Evolutionary conservation across 1,284 basidiomycete genomes (phyloP), one percentile per base, ranked within the genome.

Genomic region (Meira nashicola): DNA sequence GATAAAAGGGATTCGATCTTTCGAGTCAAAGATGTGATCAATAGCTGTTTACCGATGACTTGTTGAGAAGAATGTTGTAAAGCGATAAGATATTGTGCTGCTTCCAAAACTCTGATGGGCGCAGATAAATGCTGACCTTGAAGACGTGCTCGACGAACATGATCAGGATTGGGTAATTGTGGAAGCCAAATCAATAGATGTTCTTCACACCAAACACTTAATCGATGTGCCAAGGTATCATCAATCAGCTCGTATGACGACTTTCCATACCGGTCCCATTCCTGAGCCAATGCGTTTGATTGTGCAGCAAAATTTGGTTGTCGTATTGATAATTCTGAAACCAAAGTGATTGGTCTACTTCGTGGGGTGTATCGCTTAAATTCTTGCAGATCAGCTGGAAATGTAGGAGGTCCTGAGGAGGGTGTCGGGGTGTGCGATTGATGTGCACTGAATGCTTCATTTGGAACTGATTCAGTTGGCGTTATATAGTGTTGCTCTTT

Each of bases 101-200:
- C 14, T 11, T 43, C 40, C 11, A 43, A 19, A 5, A 43, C 11
- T 15, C 11, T 15, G 14, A 19, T 15, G 4, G 40, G 11, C 6
- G 14, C 14, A 5, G 40, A 15, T 11, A 19, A 15, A 15, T 15
- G 14, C 19, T 19, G 15, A 3, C 19, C 6, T 43, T 43, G 40
- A 15, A 15, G 40, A 43, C 14, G 19, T 43, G 14, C 40, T 5
- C 19, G 40, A 3, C 40, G 11, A 15, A 43, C 6, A 15, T 43
- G 5, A 6, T 4, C 14, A 15, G 40, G 40, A 43, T 19, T 43
- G 6, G 40, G 40, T 6, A 43, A 10, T 6, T 15, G 4, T 15
- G 40, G 40, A 15, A 43, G 40, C 40, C 40, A 43, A 43, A 43
- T 43, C 15, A 43, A 19, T 15, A 43, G 40, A 43, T 43, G 40